Evolutionary conservation across 257 asterid species (phyloP).

Genomic region (Fraxinus americana): DNA sequence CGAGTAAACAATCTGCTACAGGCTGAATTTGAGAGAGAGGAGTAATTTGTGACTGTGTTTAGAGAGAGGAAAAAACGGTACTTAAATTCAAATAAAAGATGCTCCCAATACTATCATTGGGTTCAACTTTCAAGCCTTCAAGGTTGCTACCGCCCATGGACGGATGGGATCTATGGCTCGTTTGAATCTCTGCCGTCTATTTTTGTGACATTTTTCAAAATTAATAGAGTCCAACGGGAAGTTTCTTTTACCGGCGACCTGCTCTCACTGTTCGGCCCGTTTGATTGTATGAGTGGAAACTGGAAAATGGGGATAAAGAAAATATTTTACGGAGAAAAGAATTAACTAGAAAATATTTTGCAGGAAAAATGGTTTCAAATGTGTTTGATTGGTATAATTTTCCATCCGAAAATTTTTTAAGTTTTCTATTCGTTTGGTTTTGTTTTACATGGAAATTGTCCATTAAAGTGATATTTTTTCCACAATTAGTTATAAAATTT

Average conservation of each 20-base stretch:
- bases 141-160: background rate
- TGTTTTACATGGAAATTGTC: no score
- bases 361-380: no score
- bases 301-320: no score
- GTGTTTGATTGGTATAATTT: no score
- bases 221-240: background rate
- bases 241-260: conserved; percentile 1
- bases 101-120: conserved; percentile 25
- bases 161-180: conserved; percentile 36
- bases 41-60: conserved; percentile 18
- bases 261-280: background rate
- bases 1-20: conserved; percentile 28
- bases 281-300: no score
- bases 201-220: conserved; percentile 1
- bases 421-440: no score
- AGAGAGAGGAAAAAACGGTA: conserved; percentile 42
- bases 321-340: no score
- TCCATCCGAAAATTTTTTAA: no score
- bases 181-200: conserved; percentile 2
- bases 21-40: conserved; percentile 12
- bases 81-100: conserved; percentile 50
- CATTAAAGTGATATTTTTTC: no score
- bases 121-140: background rate
- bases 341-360: no score
- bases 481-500: no score